phyloP scores from a whole-genome alignment of 331 rosid species.

The Phaseolus coccineus region DNA sequence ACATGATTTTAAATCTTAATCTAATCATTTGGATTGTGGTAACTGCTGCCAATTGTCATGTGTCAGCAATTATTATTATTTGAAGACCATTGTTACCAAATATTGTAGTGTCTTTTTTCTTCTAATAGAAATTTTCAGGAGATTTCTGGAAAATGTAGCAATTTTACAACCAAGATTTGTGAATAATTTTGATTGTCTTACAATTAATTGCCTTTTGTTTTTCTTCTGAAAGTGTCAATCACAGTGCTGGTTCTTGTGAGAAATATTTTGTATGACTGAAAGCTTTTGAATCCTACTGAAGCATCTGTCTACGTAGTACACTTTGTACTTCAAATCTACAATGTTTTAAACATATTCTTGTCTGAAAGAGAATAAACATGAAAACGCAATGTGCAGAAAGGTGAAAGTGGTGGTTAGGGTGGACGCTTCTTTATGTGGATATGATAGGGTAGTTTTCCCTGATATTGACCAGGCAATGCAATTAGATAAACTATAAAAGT shows the following conservation, averaged over 20 bases:
- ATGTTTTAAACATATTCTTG: background rate
- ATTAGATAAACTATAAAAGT: slow-evolving; percentile 14
- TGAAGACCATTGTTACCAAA: background rate
- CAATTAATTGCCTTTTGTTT: background rate
- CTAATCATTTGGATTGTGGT: background rate
- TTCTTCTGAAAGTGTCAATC: background rate
- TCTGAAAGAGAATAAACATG: slow-evolving; percentile 2
- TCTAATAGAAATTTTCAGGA: background rate
- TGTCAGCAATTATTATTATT: background rate
- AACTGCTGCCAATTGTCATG: background rate
- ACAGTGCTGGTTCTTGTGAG: background rate
- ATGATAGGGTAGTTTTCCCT: background rate
- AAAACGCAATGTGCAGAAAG: background rate
- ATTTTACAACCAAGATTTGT: background rate
- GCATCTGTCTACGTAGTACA: background rate
- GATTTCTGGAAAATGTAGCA: background rate
- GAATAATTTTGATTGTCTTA: background rate
- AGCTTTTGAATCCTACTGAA: background rate
- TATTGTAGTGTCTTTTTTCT: background rate
- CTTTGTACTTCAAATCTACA: slow-evolving; percentile 1
- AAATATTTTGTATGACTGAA: background rate
- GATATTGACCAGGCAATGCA: background rate
- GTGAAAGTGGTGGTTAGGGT: background rate
- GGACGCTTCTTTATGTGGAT: background rate
- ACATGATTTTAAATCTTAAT: background rate